A percentile compares a stretch with the other conserved stretches of the same genome.
Conservation (phyloP, 495 filamentous ascomycete genomes). For the Trichoderma orchidacearum region DNA sequence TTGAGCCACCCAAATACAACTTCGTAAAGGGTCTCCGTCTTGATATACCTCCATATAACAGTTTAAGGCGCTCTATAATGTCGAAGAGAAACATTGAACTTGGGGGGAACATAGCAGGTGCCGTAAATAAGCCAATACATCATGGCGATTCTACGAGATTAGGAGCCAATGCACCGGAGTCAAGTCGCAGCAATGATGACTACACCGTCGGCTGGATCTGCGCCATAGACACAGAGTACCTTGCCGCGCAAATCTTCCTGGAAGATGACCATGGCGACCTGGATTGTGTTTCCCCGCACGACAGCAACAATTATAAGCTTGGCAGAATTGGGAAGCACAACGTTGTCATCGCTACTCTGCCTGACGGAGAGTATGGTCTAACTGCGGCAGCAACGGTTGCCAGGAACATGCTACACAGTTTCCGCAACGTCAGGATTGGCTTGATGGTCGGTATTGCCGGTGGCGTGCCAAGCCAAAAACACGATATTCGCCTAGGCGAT, state of each 20-base stretch:
- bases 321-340: slow-evolving; percentile 29
- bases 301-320: slow-evolving; percentile 25
- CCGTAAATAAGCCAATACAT: no score
- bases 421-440: slow-evolving; percentile 22
- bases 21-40: no score
- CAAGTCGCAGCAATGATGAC: no score
- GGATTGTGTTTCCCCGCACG: background rate
- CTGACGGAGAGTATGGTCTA: slow-evolving; percentile 25
- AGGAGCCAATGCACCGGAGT: no score
- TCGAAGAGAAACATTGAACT: no score
- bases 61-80: no score
- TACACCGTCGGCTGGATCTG: slow-evolving; percentile 41
- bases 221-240: slow-evolving; percentile 25
- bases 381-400: slow-evolving; percentile 16
- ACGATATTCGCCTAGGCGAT: slow-evolving; percentile 20
- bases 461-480: slow-evolving; percentile 18
- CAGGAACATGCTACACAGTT: slow-evolving; percentile 22
- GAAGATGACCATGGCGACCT: slow-evolving; percentile 27
- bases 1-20: no score
- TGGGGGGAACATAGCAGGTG: no score
- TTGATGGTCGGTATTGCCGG: slow-evolving; percentile 38
- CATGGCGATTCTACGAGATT: no score
- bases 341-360: slow-evolving; percentile 26
- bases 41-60: no score
- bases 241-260: slow-evolving; percentile 31